These are phyloP conservation scores for Macrolepiota dolichaula DNA, from an alignment of 768 basidiomycete species.

Conservation along the genomic window DNA sequence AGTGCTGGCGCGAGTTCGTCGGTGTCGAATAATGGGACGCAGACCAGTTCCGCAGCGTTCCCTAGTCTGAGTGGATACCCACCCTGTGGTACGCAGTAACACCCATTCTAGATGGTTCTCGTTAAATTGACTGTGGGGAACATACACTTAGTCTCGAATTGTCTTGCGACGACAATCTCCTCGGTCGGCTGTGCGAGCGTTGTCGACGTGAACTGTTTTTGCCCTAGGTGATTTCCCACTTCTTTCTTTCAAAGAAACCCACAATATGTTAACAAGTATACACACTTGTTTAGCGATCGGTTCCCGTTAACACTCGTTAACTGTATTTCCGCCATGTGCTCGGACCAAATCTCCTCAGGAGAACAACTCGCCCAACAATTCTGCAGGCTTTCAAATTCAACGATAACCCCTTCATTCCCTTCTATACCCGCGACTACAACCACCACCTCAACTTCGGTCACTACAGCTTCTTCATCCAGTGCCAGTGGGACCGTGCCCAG, in stretches of 20 bases:
- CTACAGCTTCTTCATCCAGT: not conserved
- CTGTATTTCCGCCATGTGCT: conserved; percentile 35
- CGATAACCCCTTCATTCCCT: conserved; percentile 34
- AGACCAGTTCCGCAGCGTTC: conserved; percentile 31
- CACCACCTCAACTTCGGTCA: not conserved
- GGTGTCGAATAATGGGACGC: conserved; percentile 14
- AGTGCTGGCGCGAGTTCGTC: conserved; percentile 9
- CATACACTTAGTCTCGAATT: conserved; percentile 36
- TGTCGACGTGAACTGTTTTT: conserved; percentile 48
- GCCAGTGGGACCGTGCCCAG: not conserved
- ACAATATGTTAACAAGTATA: not conserved
- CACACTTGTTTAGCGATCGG: conserved; percentile 21
- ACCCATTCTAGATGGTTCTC: not conserved
- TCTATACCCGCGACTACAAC: conserved; percentile 18
- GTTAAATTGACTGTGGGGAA: not conserved
- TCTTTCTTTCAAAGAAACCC: too few relatives aligned
- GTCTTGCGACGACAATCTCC: conserved; percentile 36
- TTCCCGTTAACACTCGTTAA: conserved; percentile 34
- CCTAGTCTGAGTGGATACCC: conserved; percentile 36
- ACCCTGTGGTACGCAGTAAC: conserved; percentile 31
- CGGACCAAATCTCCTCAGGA: conserved; percentile 31
- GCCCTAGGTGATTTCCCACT: conserved; percentile 25
- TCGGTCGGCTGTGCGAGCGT: conserved; percentile 40
- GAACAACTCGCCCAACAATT: conserved; percentile 46
- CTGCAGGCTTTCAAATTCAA: conserved; percentile 36